Evolutionary conservation across 139 green algal genomes (phyloP).

Genomic region (Chlamydomonas schloesseri): DNA sequence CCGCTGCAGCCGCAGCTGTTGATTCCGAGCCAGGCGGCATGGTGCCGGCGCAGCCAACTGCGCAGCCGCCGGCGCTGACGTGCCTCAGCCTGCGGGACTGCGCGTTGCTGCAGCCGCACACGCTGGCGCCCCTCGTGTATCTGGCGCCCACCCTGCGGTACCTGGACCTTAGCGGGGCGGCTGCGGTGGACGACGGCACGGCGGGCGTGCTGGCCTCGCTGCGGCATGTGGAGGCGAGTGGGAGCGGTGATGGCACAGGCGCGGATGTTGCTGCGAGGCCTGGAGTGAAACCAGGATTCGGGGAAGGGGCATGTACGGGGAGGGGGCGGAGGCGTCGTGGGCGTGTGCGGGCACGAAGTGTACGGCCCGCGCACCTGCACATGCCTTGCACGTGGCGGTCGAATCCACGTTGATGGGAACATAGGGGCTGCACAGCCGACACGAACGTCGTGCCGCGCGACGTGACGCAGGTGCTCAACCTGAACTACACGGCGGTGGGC

Average conservation of each 20-base stretch:
- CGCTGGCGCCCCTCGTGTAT: neutral
- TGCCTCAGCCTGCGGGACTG: constrained; percentile 54
- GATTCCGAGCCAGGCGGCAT: no score
- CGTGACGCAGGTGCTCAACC: constrained; percentile 37
- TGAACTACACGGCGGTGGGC: constrained; percentile 39
- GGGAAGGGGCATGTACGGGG: no score
- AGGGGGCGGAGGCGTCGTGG: no score
- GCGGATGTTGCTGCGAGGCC: no score
- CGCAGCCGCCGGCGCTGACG: neutral
- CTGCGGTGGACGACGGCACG: constrained; percentile 17
- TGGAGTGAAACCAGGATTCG: no score
- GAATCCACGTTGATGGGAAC: no score
- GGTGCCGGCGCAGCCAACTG: neutral
- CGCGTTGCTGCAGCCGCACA: neutral
- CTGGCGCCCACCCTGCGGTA: constrained; percentile 3
- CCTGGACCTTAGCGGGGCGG: constrained; percentile 48
- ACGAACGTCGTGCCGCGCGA: no score
- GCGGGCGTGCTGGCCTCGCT: constrained; percentile 40
- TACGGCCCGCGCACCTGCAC: no score
- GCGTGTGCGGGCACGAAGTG: no score
- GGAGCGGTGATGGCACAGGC: no score
- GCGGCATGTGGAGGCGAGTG: neutral
- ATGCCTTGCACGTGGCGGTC: no score
- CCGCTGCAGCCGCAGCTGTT: neutral
- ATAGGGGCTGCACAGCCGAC: no score